Evolutionary conservation across 768 basidiomycete genomes (phyloP), one percentile per base, ranked within the genome.

Genomic region (Lyophyllum atratum): DNA sequence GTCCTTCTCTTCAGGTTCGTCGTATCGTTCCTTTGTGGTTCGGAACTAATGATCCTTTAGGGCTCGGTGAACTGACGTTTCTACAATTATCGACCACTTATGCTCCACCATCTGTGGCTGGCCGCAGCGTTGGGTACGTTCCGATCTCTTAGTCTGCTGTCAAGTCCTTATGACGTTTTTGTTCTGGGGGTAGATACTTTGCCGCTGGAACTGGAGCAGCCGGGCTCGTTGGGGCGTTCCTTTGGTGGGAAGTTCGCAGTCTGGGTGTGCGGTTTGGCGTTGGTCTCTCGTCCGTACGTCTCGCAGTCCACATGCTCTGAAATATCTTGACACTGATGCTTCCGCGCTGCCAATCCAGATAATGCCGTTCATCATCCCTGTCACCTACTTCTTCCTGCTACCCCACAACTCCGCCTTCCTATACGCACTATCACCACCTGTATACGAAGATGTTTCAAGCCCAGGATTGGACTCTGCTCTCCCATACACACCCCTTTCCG

Each of bases 131-230:
- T 11, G 94, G 96, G 88, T 90, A 66, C 34, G 82, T 63, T 9
- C 7, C 39, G 15, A 19, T 3, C 7, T 19, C 5, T 40, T 3
- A 7, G 5, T n/a, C n/a, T 9, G n/a, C 15, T 19, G 4, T 4
- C 17, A 40, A 40, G 4, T 40, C 39, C 4, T n/a, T 10, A 19
- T 40, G n/a, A 15, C n/a, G n/a, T 40, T 19, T 19, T 40, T n/a
- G 2, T 22, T 9, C 14, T 26, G 45, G 12, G 24, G 24, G 6
- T 19, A 91, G 90, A 4, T 97, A 94, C 66, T 99, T 98, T 71
- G 88, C 95, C 7, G 89, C 89, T 9, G 96, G 96, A 0, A 98
- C 96, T 0, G 96, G 96, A 1, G 93, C 90, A 4, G 96, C 96
- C 0, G 96, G 96, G 0, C 83, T 99, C 1, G 89, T 88, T 1